Percentiles rank a stretch among this genome's conserved stretches.
Conservation (phyloP, 192 early-diverging fungal genomes). For the Podila epigama region DNA sequence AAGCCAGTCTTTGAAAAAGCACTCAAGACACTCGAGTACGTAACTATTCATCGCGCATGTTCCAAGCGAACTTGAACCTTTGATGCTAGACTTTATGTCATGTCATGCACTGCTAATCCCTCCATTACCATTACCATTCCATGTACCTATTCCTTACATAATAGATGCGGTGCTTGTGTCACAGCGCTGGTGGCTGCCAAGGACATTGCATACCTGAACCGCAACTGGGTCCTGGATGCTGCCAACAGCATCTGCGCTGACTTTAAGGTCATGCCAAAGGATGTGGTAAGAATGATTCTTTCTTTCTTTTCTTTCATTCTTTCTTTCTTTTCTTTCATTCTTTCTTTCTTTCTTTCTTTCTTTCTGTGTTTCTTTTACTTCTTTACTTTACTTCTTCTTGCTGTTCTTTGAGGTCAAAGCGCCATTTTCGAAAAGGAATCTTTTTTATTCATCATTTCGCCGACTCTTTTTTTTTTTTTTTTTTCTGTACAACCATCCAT, state of each 20-base stretch:
- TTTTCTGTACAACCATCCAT: too few species aligned
- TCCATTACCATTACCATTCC: too few species aligned
- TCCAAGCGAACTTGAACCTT: too few species aligned
- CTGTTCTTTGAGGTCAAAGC: not conserved
- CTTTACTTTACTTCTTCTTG: not conserved
- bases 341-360: not conserved
- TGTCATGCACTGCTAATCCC: not conserved
- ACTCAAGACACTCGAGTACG: slow-evolving; percentile 22
- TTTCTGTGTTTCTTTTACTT: not conserved
- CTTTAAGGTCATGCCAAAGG: slow-evolving; percentile 39
- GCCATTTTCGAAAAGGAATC: not conserved
- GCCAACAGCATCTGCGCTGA: slow-evolving; percentile 41
- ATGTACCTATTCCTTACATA: not conserved
- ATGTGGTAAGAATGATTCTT: slow-evolving; percentile 45
- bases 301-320: not conserved
- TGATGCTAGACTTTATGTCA: too few species aligned
- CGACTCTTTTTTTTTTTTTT: not conserved
- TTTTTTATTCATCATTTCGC: not conserved
- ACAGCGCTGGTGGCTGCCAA: slow-evolving; percentile 50
- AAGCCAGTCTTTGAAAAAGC: slow-evolving; percentile 29
- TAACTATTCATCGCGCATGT: too few species aligned
- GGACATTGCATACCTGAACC: slow-evolving; percentile 52
- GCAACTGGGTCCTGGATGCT: slow-evolving; percentile 46
- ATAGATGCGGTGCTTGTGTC: slow-evolving; percentile 54
- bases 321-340: not conserved